Evolutionary conservation across 257 asterid genomes (phyloP), one percentile per base, ranked within the genome.

Genomic region (Agastache rugosa): DNA sequence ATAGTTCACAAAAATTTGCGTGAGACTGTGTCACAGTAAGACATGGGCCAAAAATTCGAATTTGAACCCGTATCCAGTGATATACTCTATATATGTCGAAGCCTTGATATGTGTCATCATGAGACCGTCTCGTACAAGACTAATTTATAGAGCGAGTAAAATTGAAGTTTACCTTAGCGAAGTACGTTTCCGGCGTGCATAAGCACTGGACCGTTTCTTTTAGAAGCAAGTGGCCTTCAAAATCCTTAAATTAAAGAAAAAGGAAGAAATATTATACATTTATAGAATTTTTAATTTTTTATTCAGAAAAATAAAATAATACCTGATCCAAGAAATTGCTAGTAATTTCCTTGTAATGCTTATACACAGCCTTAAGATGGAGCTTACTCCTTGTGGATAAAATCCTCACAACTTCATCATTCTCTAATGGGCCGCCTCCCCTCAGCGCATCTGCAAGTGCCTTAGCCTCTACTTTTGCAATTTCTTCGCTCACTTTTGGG

Each of bases 301-400:
- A 17, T 5, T 48, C 1, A 6, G 16, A 48, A 23, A 55, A 23
- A 12, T 22, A 25, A 39, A 62, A 27, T 1, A 10, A 54, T 83
- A 91, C 98, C 96, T 93, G 85, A 63, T 88, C 96, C 77, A 93
- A 76, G 80, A 6, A 70, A 20, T 83, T 83, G 73, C 88, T 91
- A 16, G 78, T 83, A 23, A 88, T 70, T 74, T 90, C 89, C 83
- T 87, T 87, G 93, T 89, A 93, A 76, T 91, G 90, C 19, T 75
- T 79, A 80, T 68, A 84, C 12, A 88, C 31, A 1, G 87, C 77
- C 72, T 77, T 79, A 76, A 93, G 78, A 76, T 93, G 96, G 50
- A 64, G 86, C 83, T 88, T 93, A 69, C 96, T 93, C 86, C 97
- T 80, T 1, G 93, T 90, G 22, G 96, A 83, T 4, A 93, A 77